Base-by-base conservation (phyloP, 768 basidiomycete species). In the Leccinum ochraceum region DNA sequence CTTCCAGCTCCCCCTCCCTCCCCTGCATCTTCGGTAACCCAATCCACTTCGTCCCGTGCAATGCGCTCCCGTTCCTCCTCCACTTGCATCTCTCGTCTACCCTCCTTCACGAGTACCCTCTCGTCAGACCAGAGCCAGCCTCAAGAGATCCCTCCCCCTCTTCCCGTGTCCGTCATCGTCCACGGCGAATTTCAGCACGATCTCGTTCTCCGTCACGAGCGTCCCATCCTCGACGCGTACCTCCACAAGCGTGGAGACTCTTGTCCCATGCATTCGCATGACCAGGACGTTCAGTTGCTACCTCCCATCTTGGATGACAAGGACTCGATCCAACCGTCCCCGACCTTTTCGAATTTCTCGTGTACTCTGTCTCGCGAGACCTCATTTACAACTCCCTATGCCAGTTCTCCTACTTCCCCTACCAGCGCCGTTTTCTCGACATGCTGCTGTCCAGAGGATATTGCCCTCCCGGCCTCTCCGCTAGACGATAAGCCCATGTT, bases 81-180 rank as follows among this genome's bases (percentile, higher is more conserved):
- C 0, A 70, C 60, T 20, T 60, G 71, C 50, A 73, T 73, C 1
- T 73, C 72, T 4, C 73, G 71, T 57, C 68, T 73, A 0, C 71
- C 73, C 17, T 73, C 72, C 0, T 75, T 73, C 62, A 75, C 72
- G 0, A 73, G 72, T 44, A 73, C 73, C 9, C 68, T 73, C 60
- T 73, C 73, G 3, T 73, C 72, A 0, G 74, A 75, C 16, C 74
- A 75, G 37, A 75, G 72, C 34, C 65, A 66, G 2, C 66, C 73
- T 0, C 69, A 66, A 39, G 72, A 73, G 22, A 49, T 68, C 1
- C 58, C 66, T 17, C 71, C 64, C 0, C 73, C 73, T 0, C 57
- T 69, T 0, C 73, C 71, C 34, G 71, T 71, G 3, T 75, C 72
- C 4, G 69, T 73, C n/a, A 65, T 73, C 3, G 68, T 73, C 3